Percentiles rank a stretch among this genome's conserved stretches.
Conservation (phyloP, 257 asterid species). For the Jacaranda copaia region DNA sequence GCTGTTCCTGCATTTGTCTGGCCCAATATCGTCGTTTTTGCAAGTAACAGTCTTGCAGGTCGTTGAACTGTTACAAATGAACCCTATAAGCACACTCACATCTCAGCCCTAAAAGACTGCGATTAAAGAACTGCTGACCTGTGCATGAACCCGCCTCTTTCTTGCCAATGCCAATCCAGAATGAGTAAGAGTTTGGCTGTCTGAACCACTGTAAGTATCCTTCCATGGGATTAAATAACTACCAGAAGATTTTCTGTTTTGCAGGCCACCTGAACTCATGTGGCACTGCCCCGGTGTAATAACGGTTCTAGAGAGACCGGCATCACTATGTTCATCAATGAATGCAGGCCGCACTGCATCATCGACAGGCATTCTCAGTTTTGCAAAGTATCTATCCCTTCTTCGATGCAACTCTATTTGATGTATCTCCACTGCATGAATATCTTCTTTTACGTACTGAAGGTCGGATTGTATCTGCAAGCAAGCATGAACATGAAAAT, state of each 20-base stretch:
- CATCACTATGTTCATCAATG: conserved; percentile 53
- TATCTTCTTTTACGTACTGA: conserved; percentile 81
- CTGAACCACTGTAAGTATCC: conserved; percentile 63
- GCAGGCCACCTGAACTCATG: conserved; percentile 51
- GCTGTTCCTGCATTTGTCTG: conserved; percentile 52
- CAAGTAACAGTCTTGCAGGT: conserved; percentile 84
- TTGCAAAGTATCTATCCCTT: conserved; percentile 68
- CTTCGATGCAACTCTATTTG: conserved; percentile 72
- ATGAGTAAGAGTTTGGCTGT: conserved; percentile 61
- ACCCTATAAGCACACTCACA: conserved; percentile 9
- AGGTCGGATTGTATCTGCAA: conserved; percentile 83
- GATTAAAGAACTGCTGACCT: conserved; percentile 54
- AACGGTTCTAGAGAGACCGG: conserved; percentile 44
- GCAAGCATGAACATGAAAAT: conserved; percentile 32
- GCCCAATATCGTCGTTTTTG: conserved; percentile 74
- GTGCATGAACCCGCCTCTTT: conserved; percentile 80
- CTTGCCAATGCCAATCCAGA: conserved; percentile 69
- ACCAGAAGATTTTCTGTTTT: conserved; percentile 53
- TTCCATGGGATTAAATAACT: conserved; percentile 53
- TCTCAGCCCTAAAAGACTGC: conserved; percentile 17
- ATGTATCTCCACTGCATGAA: conserved; percentile 79
- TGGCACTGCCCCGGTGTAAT: conserved; percentile 52
- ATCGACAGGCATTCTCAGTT: conserved; percentile 57
- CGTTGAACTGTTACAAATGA: conserved; percentile 56
- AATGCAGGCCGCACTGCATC: conserved; percentile 58